These are phyloP conservation scores for Monosporascus sp. DNA, from an alignment of 2,329 filamentous ascomycete genomes.

Conservation along the genomic window DNA sequence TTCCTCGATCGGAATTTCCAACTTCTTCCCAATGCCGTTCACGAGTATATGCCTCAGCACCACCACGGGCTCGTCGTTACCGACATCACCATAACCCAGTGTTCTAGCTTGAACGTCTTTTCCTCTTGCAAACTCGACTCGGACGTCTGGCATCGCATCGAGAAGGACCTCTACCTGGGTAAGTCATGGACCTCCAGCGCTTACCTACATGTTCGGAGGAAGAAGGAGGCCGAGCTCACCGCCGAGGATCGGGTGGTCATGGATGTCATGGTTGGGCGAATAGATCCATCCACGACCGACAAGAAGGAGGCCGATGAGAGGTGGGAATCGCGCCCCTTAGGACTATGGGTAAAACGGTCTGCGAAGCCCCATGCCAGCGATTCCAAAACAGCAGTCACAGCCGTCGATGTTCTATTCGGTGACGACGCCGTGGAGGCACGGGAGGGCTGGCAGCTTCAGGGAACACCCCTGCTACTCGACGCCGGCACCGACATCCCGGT, in stretches of 20 bases:
- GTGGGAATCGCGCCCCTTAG: conserved; percentile 75
- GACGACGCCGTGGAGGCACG: conserved; percentile 88
- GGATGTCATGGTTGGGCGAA: conserved; percentile 69
- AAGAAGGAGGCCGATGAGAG: conserved; percentile 51
- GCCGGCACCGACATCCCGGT: conserved; percentile 57
- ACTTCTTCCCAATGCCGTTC: conserved; percentile 78
- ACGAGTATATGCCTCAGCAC: conserved; percentile 81
- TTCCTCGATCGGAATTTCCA: conserved; percentile 86
- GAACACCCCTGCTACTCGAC: conserved; percentile 68
- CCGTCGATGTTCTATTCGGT: conserved; percentile 82
- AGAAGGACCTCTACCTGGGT: conserved; percentile 83
- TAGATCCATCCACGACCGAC: conserved; percentile 60
- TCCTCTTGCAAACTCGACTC: conserved; percentile 71
- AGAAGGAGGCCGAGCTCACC: conserved; percentile 77
- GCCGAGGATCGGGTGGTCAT: conserved; percentile 73
- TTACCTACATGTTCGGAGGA: conserved; percentile 77
- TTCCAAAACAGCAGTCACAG: conserved; percentile 69
- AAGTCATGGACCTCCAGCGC: conserved; percentile 70
- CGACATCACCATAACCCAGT: conserved; percentile 74
- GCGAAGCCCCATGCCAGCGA: conserved; percentile 70
- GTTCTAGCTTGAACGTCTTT: conserved; percentile 69
- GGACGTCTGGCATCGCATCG: conserved; percentile 71
- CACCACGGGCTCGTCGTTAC: conserved; percentile 81
- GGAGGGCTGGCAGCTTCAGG: conserved; percentile 75
- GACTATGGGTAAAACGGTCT: conserved; percentile 78